Percentiles rank a stretch among this genome's conserved stretches.
Evolutionary conservation across 106 monocot genomes (phyloP).

Genomic region (Iris macrosiphon): DNA sequence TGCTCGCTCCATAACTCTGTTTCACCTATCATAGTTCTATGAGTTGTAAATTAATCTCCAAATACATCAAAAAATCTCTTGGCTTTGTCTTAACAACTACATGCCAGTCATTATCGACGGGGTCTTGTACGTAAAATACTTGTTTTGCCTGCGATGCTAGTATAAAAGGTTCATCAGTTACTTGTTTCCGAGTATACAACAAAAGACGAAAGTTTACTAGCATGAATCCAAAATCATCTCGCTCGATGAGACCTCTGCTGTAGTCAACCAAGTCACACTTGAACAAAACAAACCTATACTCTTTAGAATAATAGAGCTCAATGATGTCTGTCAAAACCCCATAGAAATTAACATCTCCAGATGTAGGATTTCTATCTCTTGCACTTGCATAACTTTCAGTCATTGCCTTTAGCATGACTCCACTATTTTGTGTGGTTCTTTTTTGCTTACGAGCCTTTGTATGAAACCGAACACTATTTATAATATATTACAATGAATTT

Average conservation of each 20-base stretch:
- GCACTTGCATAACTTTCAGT: too few species aligned
- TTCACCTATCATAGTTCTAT: too few species aligned
- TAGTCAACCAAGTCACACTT: constrained; percentile 8
- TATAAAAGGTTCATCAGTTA: constrained; percentile 7
- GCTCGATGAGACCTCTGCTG: not conserved
- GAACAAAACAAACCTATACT: constrained; percentile 1
- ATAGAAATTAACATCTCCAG: not conserved
- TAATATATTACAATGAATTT: too few species aligned
- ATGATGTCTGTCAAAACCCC: not conserved
- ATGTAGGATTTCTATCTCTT: too few species aligned
- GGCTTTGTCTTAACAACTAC: constrained; percentile 7
- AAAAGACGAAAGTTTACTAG: constrained; percentile 1
- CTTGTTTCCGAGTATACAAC: not conserved
- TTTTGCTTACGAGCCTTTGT: not conserved
- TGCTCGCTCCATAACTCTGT: too few species aligned
- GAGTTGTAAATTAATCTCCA: too few species aligned
- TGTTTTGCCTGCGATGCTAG: constrained; percentile 10
- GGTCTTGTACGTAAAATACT: constrained; percentile 11
- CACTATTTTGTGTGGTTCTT: constrained; percentile 1
- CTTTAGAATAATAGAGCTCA: constrained; percentile 1
- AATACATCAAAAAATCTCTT: constrained; percentile 6
- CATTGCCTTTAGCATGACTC: not conserved
- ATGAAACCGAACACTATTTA: not conserved
- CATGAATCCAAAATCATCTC: constrained; percentile 9
- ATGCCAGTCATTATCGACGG: constrained; percentile 8